Conservation (phyloP, 2,329 filamentous ascomycete species). For the Colletotrichum australisinense region DNA sequence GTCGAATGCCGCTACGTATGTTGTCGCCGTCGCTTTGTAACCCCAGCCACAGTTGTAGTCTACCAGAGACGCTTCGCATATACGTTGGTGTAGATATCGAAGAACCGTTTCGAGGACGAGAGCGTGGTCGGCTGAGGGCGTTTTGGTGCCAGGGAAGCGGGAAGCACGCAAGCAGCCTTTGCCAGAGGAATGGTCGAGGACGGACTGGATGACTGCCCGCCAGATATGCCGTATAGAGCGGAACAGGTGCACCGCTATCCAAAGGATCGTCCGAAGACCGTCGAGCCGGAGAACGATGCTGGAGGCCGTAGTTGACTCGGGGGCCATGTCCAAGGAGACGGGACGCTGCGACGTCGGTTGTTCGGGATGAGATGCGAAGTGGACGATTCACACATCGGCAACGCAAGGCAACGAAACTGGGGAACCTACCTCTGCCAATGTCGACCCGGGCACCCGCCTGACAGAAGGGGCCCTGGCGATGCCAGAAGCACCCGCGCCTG, state of each 20-base stretch:
- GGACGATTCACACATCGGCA: background rate
- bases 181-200: background rate
- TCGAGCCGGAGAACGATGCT: background rate
- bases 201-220: slow-evolving; percentile 1
- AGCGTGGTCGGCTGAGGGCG: background rate
- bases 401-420: background rate
- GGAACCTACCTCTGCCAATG: slow-evolving; percentile 26
- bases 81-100: background rate
- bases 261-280: background rate
- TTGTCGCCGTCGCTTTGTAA: background rate
- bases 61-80: slow-evolving; percentile 16
- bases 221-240: background rate
- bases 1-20: background rate
- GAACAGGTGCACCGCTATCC: slow-evolving; percentile 11
- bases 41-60: slow-evolving; percentile 19
- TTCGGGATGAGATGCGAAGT: background rate
- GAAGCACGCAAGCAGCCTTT: slow-evolving; percentile 5
- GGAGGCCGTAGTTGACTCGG: background rate
- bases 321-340: slow-evolving; percentile 7
- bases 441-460: slow-evolving; percentile 1
- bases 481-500: slow-evolving; percentile 49
- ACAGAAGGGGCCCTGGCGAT: slow-evolving; percentile 19
- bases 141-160: background rate
- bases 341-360: background rate
- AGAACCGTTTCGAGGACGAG: background rate